phyloP scores from a whole-genome alignment of 169 alveolate genomes.

The Plasmodium yoelii region DNA sequence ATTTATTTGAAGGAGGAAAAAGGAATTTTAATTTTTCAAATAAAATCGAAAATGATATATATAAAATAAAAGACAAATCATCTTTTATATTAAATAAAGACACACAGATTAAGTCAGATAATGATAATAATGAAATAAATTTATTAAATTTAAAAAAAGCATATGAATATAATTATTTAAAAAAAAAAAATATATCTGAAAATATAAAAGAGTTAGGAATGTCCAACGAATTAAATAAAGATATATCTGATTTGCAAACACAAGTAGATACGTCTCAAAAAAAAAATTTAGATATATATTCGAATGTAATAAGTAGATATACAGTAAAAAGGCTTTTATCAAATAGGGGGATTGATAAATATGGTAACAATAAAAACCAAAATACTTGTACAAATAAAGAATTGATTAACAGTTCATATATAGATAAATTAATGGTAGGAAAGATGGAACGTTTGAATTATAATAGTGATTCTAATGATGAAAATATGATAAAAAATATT shows the following conservation, averaged over 20 bases:
- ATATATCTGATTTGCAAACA: neutral
- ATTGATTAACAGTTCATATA: neutral
- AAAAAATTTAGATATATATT: neutral
- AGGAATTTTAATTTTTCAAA: neutral
- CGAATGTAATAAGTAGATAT: conserved; percentile 18
- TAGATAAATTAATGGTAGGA: no score
- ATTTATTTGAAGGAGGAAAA: neutral
- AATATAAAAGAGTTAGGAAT: neutral
- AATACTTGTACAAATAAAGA: conserved; percentile 1
- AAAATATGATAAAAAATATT: no score
- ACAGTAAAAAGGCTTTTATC: conserved; percentile 23
- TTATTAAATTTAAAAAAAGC: neutral
- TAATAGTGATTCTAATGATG: no score
- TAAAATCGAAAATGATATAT: neutral
- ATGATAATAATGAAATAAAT: neutral
- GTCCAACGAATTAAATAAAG: conserved; percentile 7
- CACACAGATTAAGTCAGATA: neutral
- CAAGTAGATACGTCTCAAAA: neutral
- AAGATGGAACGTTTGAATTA: no score
- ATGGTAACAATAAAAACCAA: neutral
- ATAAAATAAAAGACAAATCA: neutral
- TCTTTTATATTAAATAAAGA: neutral
- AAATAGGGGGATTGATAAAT: neutral
- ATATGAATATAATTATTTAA: neutral
- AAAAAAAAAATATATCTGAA: neutral